Percentiles rank a stretch among this genome's conserved stretches.
phyloP scores from a whole-genome alignment of 768 basidiomycete genomes.

The Trichaptum fuscoviolaceum region DNA sequence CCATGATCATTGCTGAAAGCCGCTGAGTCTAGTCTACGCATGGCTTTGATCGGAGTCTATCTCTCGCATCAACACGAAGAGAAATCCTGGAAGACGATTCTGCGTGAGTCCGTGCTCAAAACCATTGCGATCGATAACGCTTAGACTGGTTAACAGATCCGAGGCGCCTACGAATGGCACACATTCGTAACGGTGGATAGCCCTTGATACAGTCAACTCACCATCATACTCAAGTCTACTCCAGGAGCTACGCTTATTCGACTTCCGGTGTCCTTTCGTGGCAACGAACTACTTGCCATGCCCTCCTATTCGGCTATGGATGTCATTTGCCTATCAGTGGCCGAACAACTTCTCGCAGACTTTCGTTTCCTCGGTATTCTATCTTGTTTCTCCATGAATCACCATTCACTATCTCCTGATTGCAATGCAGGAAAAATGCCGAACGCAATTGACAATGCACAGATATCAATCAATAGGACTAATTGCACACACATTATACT shows the following conservation, averaged over 20 bases:
- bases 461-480: background rate
- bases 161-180: background rate
- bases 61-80: slow-evolving; percentile 50
- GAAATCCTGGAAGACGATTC: slow-evolving; percentile 38
- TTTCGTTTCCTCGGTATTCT: background rate
- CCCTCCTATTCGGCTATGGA: background rate
- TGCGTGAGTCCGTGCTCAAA: background rate
- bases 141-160: background rate
- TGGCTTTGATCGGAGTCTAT: slow-evolving; percentile 66
- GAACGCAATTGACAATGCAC: background rate
- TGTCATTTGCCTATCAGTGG: background rate
- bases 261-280: background rate
- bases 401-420: background rate
- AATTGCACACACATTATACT: background rate
- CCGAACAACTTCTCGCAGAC: background rate
- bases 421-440: background rate
- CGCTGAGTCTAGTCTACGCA: slow-evolving; percentile 49
- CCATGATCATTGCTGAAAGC: background rate
- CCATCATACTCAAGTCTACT: background rate
- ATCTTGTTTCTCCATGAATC: background rate
- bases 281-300: background rate
- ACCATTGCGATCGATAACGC: background rate
- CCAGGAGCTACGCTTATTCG: background rate
- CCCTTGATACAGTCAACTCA: background rate
- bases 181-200: background rate